phyloP scores from a whole-genome alignment of 495 filamentous ascomycete genomes.

The Aspergillus mulundensis region DNA sequence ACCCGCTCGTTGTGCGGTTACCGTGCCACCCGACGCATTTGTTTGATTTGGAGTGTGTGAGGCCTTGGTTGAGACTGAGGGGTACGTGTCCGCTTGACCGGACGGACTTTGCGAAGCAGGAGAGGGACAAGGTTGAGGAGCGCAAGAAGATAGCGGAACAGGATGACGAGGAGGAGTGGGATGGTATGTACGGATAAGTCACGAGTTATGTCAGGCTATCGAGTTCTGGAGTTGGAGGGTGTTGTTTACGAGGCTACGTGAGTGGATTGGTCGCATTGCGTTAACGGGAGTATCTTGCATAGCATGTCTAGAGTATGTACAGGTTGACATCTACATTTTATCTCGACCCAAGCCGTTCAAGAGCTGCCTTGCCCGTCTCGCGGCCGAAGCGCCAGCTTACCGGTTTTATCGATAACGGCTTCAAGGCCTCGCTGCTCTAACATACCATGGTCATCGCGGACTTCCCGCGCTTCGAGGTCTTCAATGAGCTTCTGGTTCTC shows the following conservation, averaged over 20 bases:
- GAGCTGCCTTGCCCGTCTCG: conserved; percentile 21
- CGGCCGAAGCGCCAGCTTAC: conserved; percentile 42
- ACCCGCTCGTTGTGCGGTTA: conserved; percentile 81
- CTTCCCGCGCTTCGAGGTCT: conserved; percentile 54
- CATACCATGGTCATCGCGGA: conserved; percentile 44
- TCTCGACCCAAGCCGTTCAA: neutral
- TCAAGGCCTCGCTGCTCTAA: conserved; percentile 51
- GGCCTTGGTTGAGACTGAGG: conserved; percentile 84
- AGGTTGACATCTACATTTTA: neutral
- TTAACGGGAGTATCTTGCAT: neutral
- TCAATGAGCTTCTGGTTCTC: conserved; percentile 74
- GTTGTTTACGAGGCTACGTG: neutral
- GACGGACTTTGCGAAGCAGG: conserved; percentile 71
- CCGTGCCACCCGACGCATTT: conserved; percentile 77
- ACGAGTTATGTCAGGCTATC: neutral
- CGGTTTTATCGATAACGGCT: conserved; percentile 50
- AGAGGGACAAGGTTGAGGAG: conserved; percentile 55
- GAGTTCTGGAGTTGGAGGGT: neutral
- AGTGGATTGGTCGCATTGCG: neutral
- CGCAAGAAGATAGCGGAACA: conserved; percentile 52
- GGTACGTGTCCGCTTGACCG: conserved; percentile 87
- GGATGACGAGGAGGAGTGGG: conserved; percentile 64
- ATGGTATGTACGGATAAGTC: conserved; percentile 68
- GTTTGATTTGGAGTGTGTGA: conserved; percentile 94
- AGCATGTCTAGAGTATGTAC: conserved; percentile 1